These are phyloP conservation scores for Lodderomyces pseudojiufengensis DNA, from an alignment of 1,139 yeast genomes.

Conservation along the genomic window DNA sequence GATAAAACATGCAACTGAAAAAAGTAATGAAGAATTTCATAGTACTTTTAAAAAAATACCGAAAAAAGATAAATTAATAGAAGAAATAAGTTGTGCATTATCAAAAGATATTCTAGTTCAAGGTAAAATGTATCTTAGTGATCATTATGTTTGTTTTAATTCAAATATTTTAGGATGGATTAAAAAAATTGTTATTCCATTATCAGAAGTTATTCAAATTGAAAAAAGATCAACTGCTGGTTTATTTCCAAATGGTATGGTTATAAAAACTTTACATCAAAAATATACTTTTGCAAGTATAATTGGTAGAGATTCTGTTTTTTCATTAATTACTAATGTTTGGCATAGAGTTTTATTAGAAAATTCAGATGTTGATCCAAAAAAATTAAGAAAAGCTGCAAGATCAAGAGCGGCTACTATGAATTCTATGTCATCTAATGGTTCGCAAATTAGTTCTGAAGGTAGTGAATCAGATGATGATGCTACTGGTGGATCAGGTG, in stretches of 20 bases:
- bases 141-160: conserved; percentile 59
- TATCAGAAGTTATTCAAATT: conserved; percentile 65
- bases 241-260: conserved; percentile 71
- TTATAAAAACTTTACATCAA: conserved; percentile 66
- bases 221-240: conserved; percentile 73
- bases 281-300: conserved; percentile 72
- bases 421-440: conserved; percentile 8
- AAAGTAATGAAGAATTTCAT: conserved; percentile 63
- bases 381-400: conserved; percentile 13
- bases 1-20: conserved; percentile 31
- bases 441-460: conserved; percentile 7
- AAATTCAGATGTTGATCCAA: conserved; percentile 21
- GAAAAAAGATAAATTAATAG: conserved; percentile 50
- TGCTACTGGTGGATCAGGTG: conserved; percentile 7
- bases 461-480: conserved; percentile 11
- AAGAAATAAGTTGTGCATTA: conserved; percentile 69
- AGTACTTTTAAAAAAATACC: conserved; percentile 56
- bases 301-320: conserved; percentile 62
- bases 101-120: conserved; percentile 69
- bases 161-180: conserved; percentile 75
- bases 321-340: conserved; percentile 55
- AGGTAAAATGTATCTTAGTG: conserved; percentile 65
- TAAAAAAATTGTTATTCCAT: conserved; percentile 61
- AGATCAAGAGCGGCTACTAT: conserved; percentile 11
- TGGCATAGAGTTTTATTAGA: conserved; percentile 50